Conservation (phyloP, 2,329 filamentous ascomycete species). For the Trichoderma koningiopsis region DNA sequence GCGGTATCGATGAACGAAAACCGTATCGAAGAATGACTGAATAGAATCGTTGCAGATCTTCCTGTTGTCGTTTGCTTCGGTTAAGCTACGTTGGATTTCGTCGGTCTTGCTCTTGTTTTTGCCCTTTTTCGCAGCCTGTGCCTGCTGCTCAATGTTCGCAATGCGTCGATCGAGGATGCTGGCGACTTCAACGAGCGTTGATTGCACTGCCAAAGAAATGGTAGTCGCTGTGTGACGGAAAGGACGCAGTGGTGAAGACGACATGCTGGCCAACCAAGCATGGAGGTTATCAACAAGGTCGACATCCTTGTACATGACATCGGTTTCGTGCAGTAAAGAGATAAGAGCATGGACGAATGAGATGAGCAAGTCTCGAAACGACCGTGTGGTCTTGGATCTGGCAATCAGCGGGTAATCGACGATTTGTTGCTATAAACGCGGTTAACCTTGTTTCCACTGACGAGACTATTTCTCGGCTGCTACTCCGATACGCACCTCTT, state of each 20-base stretch:
- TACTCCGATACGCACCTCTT: conserved; percentile 56
- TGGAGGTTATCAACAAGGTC: conserved; percentile 85
- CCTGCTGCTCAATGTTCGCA: conserved; percentile 75
- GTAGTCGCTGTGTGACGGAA: conserved; percentile 94
- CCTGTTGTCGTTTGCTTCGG: conserved; percentile 69
- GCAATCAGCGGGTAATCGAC: conserved; percentile 91
- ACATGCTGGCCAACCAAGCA: conserved; percentile 88
- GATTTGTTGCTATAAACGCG: conserved; percentile 61
- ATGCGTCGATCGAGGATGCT: conserved; percentile 70
- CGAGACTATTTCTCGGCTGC: background rate
- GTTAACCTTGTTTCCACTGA: conserved; percentile 33
- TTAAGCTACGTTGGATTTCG: conserved; percentile 71
- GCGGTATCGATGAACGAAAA: conserved; percentile 94
- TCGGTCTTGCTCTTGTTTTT: conserved; percentile 78
- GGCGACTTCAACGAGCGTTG: conserved; percentile 73
- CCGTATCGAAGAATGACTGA: conserved; percentile 84
- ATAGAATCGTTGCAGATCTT: conserved; percentile 72
- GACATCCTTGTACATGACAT: conserved; percentile 74
- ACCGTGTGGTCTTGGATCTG: conserved; percentile 71
- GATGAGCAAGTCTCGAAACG: conserved; percentile 76
- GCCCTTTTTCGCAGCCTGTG: conserved; percentile 71
- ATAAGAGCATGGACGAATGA: conserved; percentile 80
- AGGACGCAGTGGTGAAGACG: conserved; percentile 80
- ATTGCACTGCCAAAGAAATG: conserved; percentile 77
- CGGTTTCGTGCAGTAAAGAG: conserved; percentile 77